Evolutionary conservation across 192 early-diverging fungal genomes (phyloP), one percentile per base, ranked within the genome.

Genomic region (Diversispora eburnea): DNA sequence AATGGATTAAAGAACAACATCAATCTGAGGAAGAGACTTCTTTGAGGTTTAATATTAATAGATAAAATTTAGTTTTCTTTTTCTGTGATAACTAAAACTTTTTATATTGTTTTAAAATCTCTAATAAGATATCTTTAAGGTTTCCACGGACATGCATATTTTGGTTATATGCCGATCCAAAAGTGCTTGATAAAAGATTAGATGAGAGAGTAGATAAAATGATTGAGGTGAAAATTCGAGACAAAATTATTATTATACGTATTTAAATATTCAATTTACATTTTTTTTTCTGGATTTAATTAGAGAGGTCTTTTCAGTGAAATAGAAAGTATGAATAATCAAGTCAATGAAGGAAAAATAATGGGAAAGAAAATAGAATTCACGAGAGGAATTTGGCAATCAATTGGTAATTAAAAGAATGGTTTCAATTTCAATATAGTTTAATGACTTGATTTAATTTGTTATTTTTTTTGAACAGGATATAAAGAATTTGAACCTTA

Each of bases 401-500:
- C 88, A 0, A 94, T 93, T 25, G 88, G 87, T 89, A 80, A 59
- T 4, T 62, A 41, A 25, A 70, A 52, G 10, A 22, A 9, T 64
- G 54, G 19, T 51, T 74, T 0, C 19, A 45, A 8, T 61, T 41
- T 1, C 41, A 61, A 15, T 39, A 60, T 57, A 62, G 3, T 58
- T 60, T 51, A 78, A 77, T 42, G 71, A 78, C 15, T 17, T 45
- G 0, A 77, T 33, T 5, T 42, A 70, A 46, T 71, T 56, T 7
- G 4, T 19, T 81, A 76, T 63, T 73, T 83, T 39, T 81, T 0
- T 54, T 54, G 51, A 17, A 13, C 85, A 77, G 95, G 96, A 0
- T 96, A 94, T 77, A 93, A 96, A 73, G 95, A 96, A 75, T 95
- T 95, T 77, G 83, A 89, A 51, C 75, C 81, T 4, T 95, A 94